Base-by-base conservation (phyloP, 306 rosid species). In the Oemleria cerasiformis region DNA sequence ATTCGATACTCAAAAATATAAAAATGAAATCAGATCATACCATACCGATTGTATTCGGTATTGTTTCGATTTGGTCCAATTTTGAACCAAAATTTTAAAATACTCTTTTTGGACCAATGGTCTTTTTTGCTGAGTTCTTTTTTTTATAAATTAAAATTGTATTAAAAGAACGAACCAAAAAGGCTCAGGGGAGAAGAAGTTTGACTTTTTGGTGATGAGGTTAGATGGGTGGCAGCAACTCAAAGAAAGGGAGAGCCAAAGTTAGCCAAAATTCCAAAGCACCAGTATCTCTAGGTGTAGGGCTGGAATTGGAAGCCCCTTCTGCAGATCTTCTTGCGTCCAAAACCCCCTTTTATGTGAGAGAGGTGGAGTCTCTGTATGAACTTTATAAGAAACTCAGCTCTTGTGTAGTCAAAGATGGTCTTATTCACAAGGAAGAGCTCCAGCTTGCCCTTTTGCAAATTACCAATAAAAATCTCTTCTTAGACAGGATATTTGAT, bases 401-500 rank as follows among this genome's bases (percentile, higher is more conserved):
- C 30, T 57, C 61, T 64, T 73, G 65, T 15, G 57, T 64, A 16
- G 60, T 73, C 50, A 21, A 53, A 73, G 71, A 73, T 25, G 71
- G 71, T 11, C 44, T 53, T 23, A 63, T 63, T 39, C 71, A 64
- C 71, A 64, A 53, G 71, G 68, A 45, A 57, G 79, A 67, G 42
- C 68, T 75, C 23, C 74, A 48, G 73, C 73, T 75, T 45, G 79
- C 68, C 11, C 42, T 59, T 40, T 67, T 41, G 23, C 71, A 67
- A 64, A 67, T 38, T 38, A 41, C 8, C 40, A 59, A 49, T 21
- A 23, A 58, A 15, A 67, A 67, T 68, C 62, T 67, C 43, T 67
- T 75, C 39, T 58, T 75, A 13, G 68, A 39, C 61, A 58, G 67
- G 73, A 75, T 86, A 47, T 90, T 90, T 66, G 86, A 82, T 71